Conservation (phyloP, 352 stramenopile species). For the Pythium inflatum region DNA sequence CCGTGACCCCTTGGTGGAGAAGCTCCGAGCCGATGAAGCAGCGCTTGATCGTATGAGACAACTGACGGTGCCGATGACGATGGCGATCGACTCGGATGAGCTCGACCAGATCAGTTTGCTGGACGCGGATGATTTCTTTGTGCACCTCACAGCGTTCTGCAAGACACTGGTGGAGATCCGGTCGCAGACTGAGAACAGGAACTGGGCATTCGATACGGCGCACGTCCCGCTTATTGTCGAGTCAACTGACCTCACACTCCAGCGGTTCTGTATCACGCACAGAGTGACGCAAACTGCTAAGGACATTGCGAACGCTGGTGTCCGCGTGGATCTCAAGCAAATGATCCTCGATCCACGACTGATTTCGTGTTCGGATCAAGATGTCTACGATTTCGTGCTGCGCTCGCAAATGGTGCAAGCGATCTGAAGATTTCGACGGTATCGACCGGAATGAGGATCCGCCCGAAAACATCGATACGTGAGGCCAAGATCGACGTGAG, state of each 20-base stretch:
- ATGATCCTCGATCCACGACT: slow-evolving; percentile 19
- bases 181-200: no score
- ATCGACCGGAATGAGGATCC: slow-evolving; percentile 4
- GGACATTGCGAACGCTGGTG: slow-evolving; percentile 1
- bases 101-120: slow-evolving; percentile 7
- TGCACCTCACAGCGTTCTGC: not conserved
- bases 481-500: slow-evolving; percentile 10
- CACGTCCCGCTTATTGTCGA: slow-evolving; percentile 4
- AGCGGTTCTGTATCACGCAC: slow-evolving; percentile 22
- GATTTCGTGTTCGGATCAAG: slow-evolving; percentile 19
- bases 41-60: not conserved
- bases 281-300: slow-evolving; percentile 17
- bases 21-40: not conserved
- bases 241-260: not conserved
- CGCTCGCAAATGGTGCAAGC: not conserved
- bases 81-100: not conserved
- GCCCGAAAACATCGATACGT: not conserved
- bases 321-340: slow-evolving; percentile 4
- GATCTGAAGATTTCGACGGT: slow-evolving; percentile 3
- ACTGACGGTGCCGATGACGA: not conserved
- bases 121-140: slow-evolving; percentile 21
- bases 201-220: not conserved
- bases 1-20: not conserved
- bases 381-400: slow-evolving; percentile 5
- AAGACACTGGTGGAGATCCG: not conserved